These are phyloP conservation scores for Mycena latifolia DNA, from an alignment of 768 basidiomycete genomes.

Conservation along the genomic window DNA sequence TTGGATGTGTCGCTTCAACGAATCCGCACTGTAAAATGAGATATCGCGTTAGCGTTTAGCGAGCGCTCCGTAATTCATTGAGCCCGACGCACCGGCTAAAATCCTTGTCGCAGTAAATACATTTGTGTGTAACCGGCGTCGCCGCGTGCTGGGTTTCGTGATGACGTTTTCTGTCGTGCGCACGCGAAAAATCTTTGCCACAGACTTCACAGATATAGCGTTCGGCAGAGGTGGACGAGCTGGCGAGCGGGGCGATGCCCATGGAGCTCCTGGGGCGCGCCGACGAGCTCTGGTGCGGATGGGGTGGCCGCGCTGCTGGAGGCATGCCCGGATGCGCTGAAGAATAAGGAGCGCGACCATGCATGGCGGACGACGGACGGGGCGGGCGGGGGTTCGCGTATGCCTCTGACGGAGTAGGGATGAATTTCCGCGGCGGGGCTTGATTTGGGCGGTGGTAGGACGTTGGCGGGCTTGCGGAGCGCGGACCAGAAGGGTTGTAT, in stretches of 20 bases:
- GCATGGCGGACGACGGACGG: slow-evolving; percentile 39
- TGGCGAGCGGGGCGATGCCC: slow-evolving; percentile 42
- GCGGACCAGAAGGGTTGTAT: background rate
- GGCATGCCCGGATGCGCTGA: slow-evolving; percentile 36
- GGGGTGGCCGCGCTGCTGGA: background rate
- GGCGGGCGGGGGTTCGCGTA: slow-evolving; percentile 47
- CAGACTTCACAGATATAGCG: slow-evolving; percentile 81
- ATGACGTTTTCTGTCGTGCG: slow-evolving; percentile 87
- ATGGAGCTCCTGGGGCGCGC: slow-evolving; percentile 24
- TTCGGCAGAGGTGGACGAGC: slow-evolving; percentile 62
- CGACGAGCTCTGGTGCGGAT: background rate
- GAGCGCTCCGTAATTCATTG: slow-evolving; percentile 19
- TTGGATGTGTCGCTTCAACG: slow-evolving; percentile 85
- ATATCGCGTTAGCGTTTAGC: slow-evolving; percentile 25
- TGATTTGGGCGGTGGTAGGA: slow-evolving; percentile 14
- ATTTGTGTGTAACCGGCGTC: slow-evolving; percentile 74
- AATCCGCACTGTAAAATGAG: slow-evolving; percentile 62
- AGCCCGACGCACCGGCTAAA: slow-evolving; percentile 71
- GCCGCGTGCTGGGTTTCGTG: slow-evolving; percentile 81
- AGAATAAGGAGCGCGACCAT: slow-evolving; percentile 51
- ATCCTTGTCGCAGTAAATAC: slow-evolving; percentile 80
- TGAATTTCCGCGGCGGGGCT: slow-evolving; percentile 50
- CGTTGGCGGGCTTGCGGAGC: slow-evolving; percentile 7
- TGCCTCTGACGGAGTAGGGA: slow-evolving; percentile 63
- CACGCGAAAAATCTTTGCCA: slow-evolving; percentile 83